Evolutionary conservation across 2,329 filamentous ascomycete species (phyloP), one percentile per base, ranked within the genome.

Genomic region (Nemania serpens): DNA sequence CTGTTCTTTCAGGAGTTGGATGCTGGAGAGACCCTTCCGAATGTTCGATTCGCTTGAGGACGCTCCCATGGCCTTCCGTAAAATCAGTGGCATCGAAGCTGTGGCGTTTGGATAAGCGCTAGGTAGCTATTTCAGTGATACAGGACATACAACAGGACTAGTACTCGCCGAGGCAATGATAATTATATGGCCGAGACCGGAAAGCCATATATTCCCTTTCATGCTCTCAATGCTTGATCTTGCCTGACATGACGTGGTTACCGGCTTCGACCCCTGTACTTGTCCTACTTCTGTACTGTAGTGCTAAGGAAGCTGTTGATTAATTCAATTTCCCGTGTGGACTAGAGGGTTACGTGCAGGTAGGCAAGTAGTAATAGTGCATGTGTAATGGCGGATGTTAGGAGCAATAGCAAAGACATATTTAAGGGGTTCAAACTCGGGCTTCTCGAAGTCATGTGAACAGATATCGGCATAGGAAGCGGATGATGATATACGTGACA

Each of bases 361-460:
- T 12, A 36, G 36, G 11, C 22, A 13, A 41, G 9, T 34, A 34
- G 10, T 18, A 33, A 13, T 20, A 36, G 41, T 47, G 55, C 34
- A 20, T 51, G 56, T 58, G 45, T 49, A 47, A 46, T 46, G 17
- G 43, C 37, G 17, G 55, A 41, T 57, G 33, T 39, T 47, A 58
- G 20, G 42, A 34, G 25, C 6, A 48, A 34, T 48, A 34, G 25
- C 15, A 3, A 34, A 33, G 45, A 10, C 45, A 15, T 25, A 17
- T 18, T 34, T 9, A 12, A 48, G n/a, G 7, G 11, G 15, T 18
- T 17, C 11, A 11, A 33, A 34, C 25, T 12, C 45, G 2, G 45
- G 9, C 11, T 15, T 5, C 22, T 20, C 15, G 5, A 34, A 20
- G 12, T 33, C 45, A 34, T 29, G 4, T 29, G n/a, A n/a, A 29